These are phyloP conservation scores for Globisporangium lucens DNA, from an alignment of 352 stramenopile genomes.

Conservation along the genomic window DNA sequence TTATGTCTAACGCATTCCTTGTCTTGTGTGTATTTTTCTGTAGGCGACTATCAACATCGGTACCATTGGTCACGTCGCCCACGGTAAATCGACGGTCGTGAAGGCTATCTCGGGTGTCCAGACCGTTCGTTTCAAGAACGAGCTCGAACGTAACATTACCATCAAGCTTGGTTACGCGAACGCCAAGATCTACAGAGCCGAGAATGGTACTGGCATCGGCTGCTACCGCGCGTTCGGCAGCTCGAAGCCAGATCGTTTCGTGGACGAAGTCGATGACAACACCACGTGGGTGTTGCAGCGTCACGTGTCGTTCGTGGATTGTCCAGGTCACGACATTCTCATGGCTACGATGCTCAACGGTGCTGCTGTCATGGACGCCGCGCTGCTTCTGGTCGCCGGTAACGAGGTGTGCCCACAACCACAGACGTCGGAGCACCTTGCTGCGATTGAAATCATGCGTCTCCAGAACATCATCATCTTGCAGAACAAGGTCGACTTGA, in stretches of 20 bases:
- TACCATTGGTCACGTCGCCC: slow-evolving; percentile 99
- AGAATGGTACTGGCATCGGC: slow-evolving; percentile 77
- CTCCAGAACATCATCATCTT: slow-evolving; percentile 99
- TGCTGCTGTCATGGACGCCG: slow-evolving; percentile 99
- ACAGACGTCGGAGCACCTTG: slow-evolving; percentile 99
- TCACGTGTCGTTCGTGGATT: slow-evolving; percentile 99
- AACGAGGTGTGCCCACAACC: slow-evolving; percentile 99
- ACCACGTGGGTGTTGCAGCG: slow-evolving; percentile 91
- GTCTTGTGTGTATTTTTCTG: slow-evolving; percentile 15
- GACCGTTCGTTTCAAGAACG: slow-evolving; percentile 98
- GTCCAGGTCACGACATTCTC: slow-evolving; percentile 99
- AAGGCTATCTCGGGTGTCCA: slow-evolving; percentile 99
- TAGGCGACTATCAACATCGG: slow-evolving; percentile 99
- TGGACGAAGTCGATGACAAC: slow-evolving; percentile 84
- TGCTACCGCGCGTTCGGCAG: slow-evolving; percentile 89
- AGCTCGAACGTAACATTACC: slow-evolving; percentile 99
- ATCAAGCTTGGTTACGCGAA: slow-evolving; percentile 99
- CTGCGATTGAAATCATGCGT: slow-evolving; percentile 99
- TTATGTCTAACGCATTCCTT: background rate
- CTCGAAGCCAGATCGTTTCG: slow-evolving; percentile 86
- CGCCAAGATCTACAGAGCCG: slow-evolving; percentile 98
- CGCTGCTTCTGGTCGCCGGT: slow-evolving; percentile 96
- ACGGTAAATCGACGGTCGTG: slow-evolving; percentile 99
- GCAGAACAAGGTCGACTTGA: slow-evolving; percentile 99
- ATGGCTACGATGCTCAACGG: slow-evolving; percentile 99